phyloP scores from a whole-genome alignment of 306 rosid species.

The Vigna mungo region DNA sequence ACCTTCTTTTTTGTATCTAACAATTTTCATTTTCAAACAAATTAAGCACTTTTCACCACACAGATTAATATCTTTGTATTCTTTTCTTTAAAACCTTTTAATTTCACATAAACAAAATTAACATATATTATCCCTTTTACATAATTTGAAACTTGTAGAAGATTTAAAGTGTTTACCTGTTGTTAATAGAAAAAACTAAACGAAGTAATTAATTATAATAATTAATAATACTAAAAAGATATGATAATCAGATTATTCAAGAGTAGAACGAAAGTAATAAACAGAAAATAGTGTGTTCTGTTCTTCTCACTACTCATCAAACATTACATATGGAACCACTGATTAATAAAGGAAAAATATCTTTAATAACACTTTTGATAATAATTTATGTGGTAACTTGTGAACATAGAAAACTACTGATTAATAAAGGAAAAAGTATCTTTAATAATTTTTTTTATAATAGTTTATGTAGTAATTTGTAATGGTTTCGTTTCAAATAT shows the following conservation, averaged over 20 bases:
- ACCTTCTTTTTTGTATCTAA: background rate
- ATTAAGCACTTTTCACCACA: no score
- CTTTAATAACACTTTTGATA: no score
- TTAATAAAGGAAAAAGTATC: no score
- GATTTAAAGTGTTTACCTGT: background rate
- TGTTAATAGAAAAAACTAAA: background rate
- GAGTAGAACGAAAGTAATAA: background rate
- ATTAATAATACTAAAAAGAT: background rate
- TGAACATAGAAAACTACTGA: no score
- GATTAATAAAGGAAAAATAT: no score
- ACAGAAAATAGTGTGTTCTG: background rate
- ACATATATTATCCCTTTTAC: background rate
- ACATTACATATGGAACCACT: background rate
- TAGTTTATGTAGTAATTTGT: no score
- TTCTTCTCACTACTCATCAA: background rate
- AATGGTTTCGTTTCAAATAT: no score
- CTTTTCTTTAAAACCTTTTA: no score
- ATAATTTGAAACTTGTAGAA: background rate
- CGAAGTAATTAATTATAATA: background rate
- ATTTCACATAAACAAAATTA: background rate
- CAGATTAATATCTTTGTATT: no score
- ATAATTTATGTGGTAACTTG: no score
- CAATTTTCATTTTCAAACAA: background rate
- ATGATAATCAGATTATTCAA: background rate
- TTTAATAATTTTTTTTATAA: no score